Evolutionary conservation across 169 alveolate species (phyloP).

Genomic region (Cryptosporidium baileyi): DNA sequence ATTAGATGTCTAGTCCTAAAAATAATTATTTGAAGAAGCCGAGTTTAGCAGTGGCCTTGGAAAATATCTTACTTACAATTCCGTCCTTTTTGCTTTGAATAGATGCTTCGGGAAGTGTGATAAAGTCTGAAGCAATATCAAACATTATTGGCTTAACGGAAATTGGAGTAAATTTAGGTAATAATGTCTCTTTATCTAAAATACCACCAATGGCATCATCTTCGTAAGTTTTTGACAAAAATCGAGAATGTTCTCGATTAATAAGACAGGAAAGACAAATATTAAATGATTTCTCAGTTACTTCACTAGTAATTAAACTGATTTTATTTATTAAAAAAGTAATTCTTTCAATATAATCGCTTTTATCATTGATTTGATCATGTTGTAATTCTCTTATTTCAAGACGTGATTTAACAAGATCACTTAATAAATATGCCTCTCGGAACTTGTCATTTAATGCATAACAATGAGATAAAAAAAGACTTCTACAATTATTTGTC

Average conservation of each 20-base stretch:
- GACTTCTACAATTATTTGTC: slow-evolving; percentile 13
- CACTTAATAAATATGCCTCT: slow-evolving; percentile 55
- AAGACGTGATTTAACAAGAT: slow-evolving; percentile 38
- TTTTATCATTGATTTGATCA: not conserved
- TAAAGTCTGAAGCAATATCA: slow-evolving; percentile 53
- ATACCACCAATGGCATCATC: not conserved
- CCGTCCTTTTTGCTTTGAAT: slow-evolving; percentile 18
- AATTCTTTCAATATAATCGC: slow-evolving; percentile 21
- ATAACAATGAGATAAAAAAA: slow-evolving; percentile 42
- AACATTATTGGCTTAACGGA: slow-evolving; percentile 68
- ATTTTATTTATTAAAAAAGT: not conserved
- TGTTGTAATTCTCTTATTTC: not conserved
- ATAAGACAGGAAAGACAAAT: slow-evolving; percentile 4
- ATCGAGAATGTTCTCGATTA: not conserved
- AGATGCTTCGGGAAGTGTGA: slow-evolving; percentile 10
- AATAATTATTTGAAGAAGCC: slow-evolving; percentile 16
- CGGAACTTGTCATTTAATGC: slow-evolving; percentile 29
- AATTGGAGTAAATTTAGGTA: slow-evolving; percentile 26
- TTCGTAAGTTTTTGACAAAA: not conserved
- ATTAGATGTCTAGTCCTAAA: no score
- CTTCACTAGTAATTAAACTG: not conserved
- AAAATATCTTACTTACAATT: slow-evolving; percentile 34
- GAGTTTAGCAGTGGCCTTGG: slow-evolving; percentile 35
- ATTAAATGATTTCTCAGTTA: slow-evolving; percentile 6
- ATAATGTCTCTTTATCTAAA: not conserved